phyloP scores from a whole-genome alignment of 2,329 filamentous ascomycete species.

The Trichoderma gracile region DNA sequence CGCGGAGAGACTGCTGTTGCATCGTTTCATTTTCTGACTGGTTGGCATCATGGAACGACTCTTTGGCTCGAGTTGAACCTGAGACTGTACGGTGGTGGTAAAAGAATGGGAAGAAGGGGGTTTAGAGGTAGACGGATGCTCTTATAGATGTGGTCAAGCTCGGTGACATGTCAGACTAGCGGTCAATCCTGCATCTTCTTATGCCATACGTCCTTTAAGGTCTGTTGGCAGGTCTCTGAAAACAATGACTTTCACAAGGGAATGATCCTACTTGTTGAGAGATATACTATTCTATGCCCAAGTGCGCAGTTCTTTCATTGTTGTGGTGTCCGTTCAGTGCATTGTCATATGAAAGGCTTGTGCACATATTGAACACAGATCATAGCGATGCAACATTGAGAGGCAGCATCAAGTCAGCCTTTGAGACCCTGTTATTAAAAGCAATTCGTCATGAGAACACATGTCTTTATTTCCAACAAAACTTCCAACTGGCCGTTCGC shows the following conservation, averaged over 20 bases:
- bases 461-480: conserved; percentile 8
- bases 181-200: conserved; percentile 15
- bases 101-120: not conserved
- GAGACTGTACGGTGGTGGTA: not conserved
- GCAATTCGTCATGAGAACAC: conserved; percentile 1
- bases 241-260: conserved; percentile 1
- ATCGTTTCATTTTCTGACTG: not conserved
- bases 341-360: not conserved
- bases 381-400: not conserved
- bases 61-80: not conserved
- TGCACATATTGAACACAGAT: conserved; percentile 2
- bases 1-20: not conserved
- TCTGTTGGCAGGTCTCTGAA: not conserved
- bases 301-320: not conserved
- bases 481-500: not conserved
- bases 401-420: not conserved
- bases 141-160: not conserved
- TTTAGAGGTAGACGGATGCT: not conserved
- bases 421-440: not conserved
- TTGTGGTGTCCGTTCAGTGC: not conserved
- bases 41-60: not conserved
- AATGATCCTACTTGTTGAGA: not conserved
- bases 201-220: not conserved
- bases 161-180: conserved; percentile 10
- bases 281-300: not conserved